Conservation (phyloP, 352 stramenopile species). For the Aphanomyces invadans region DNA sequence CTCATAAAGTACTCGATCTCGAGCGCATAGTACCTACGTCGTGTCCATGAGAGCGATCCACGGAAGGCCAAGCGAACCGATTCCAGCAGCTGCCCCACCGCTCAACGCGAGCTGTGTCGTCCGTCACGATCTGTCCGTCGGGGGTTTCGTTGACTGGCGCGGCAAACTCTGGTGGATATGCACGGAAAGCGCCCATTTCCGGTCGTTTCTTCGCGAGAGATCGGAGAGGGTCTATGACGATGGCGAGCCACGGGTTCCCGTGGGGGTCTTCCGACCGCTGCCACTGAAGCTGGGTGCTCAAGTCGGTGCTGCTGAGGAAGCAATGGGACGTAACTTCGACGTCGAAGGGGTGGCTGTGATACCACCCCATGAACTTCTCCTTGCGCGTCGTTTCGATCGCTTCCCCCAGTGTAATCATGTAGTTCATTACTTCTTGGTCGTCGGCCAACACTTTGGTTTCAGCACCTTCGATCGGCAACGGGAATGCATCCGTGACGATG, state of each 20-base stretch:
- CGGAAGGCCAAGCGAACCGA: slow-evolving; percentile 31
- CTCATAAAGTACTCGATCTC: slow-evolving; percentile 98
- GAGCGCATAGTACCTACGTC: slow-evolving; percentile 86
- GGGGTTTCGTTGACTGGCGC: slow-evolving; percentile 91
- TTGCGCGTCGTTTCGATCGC: slow-evolving; percentile 90
- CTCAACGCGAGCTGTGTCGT: slow-evolving; percentile 91
- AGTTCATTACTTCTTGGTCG: slow-evolving; percentile 97
- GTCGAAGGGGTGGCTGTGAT: slow-evolving; percentile 99
- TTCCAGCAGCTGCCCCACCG: slow-evolving; percentile 95
- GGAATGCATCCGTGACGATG: slow-evolving; percentile 97
- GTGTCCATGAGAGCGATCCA: neutral
- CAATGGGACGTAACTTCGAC: slow-evolving; percentile 94
- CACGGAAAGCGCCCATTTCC: slow-evolving; percentile 96
- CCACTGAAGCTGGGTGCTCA: slow-evolving; percentile 97
- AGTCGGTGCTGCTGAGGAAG: slow-evolving; percentile 96
- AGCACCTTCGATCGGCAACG: slow-evolving; percentile 94
- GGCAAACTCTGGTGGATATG: slow-evolving; percentile 95
- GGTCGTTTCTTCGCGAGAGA: slow-evolving; percentile 89
- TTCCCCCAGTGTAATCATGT: slow-evolving; percentile 98
- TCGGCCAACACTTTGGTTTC: slow-evolving; percentile 95
- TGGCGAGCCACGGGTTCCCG: slow-evolving; percentile 95
- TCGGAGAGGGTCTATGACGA: slow-evolving; percentile 96
- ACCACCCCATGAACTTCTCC: slow-evolving; percentile 99
- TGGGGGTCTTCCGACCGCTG: slow-evolving; percentile 95
- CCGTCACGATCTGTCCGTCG: slow-evolving; percentile 89